Evolutionary conservation across 768 basidiomycete species (phyloP).

Genomic region (Russula dissimulans): DNA sequence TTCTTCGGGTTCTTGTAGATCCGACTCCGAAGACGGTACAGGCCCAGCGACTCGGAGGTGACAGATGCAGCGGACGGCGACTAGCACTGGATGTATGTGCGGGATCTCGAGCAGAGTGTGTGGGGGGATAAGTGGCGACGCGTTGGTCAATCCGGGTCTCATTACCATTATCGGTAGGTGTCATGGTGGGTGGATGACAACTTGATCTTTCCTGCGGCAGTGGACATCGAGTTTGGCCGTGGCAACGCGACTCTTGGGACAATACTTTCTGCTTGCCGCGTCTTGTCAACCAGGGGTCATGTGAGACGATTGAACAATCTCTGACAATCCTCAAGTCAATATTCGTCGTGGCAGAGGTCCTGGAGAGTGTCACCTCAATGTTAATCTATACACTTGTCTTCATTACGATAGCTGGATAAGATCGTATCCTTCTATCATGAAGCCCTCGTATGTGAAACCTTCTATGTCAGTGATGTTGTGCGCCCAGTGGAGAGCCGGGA

Average conservation of each 20-base stretch:
- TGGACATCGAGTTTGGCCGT: not conserved
- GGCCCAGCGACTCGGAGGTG: not conserved
- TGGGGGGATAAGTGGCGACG: not conserved
- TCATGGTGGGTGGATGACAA: not conserved
- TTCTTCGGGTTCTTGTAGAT: not conserved
- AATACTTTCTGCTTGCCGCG: not conserved
- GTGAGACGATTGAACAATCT: too few species aligned
- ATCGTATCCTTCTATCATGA: conserved; percentile 80
- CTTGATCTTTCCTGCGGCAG: not conserved
- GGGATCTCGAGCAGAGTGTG: not conserved
- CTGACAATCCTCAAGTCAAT: too few species aligned
- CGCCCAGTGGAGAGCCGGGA: conserved; percentile 73
- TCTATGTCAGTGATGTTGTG: conserved; percentile 66
- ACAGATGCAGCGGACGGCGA: conserved; percentile 15
- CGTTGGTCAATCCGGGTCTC: not conserved
- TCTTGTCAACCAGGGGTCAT: not conserved
- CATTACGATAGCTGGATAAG: conserved; percentile 80
- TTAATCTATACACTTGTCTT: conserved; percentile 81
- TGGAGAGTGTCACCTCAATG: conserved; percentile 23
- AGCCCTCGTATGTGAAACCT: conserved; percentile 69
- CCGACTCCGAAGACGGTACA: not conserved
- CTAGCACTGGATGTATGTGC: conserved; percentile 4
- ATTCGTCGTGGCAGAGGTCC: not conserved
- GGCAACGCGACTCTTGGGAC: not conserved
- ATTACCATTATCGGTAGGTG: too few species aligned